These are phyloP conservation scores for Metschnikowia lunata DNA, from an alignment of 805 yeast genomes.

Conservation along the genomic window DNA sequence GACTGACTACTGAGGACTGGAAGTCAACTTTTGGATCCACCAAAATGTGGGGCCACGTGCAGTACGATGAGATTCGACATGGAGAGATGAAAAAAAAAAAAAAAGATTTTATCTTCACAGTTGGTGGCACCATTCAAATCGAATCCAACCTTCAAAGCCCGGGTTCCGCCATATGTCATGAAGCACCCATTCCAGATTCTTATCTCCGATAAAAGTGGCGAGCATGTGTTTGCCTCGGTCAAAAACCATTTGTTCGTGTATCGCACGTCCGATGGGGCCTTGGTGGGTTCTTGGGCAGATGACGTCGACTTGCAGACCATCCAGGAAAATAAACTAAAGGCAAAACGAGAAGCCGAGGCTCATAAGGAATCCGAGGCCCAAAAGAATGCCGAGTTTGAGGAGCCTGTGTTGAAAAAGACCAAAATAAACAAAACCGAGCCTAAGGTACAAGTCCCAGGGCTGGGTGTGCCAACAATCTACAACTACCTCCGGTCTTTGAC, in stretches of 20 bases:
- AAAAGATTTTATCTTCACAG: neutral
- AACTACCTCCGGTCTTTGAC: slow-evolving; percentile 64
- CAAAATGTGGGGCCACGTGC: slow-evolving; percentile 2
- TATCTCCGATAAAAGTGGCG: slow-evolving; percentile 41
- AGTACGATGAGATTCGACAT: slow-evolving; percentile 7
- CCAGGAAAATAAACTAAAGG: slow-evolving; percentile 37
- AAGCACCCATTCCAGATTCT: slow-evolving; percentile 71
- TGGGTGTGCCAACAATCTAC: slow-evolving; percentile 64
- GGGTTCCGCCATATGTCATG: slow-evolving; percentile 26
- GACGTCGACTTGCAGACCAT: slow-evolving; percentile 50
- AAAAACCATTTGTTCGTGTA: slow-evolving; percentile 59
- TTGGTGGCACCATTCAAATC: too few relatives aligned
- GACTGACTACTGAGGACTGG: too few relatives aligned
- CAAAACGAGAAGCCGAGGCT: slow-evolving; percentile 21
- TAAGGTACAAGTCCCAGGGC: slow-evolving; percentile 27
- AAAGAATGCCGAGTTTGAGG: slow-evolving; percentile 16
- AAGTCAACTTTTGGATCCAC: too few relatives aligned
- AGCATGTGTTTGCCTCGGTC: slow-evolving; percentile 50
- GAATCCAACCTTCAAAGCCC: neutral
- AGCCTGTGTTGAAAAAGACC: slow-evolving; percentile 7
- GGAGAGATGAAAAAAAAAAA: neutral
- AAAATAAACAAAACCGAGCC: slow-evolving; percentile 16
- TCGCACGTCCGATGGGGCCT: slow-evolving; percentile 32
- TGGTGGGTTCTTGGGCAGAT: slow-evolving; percentile 63
- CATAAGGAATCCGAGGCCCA: slow-evolving; percentile 7